A percentile compares a stretch with the other conserved stretches of the same genome.
Evolutionary conservation across 192 early-diverging fungal species (phyloP).

Genomic region (Linnemannia exigua): DNA sequence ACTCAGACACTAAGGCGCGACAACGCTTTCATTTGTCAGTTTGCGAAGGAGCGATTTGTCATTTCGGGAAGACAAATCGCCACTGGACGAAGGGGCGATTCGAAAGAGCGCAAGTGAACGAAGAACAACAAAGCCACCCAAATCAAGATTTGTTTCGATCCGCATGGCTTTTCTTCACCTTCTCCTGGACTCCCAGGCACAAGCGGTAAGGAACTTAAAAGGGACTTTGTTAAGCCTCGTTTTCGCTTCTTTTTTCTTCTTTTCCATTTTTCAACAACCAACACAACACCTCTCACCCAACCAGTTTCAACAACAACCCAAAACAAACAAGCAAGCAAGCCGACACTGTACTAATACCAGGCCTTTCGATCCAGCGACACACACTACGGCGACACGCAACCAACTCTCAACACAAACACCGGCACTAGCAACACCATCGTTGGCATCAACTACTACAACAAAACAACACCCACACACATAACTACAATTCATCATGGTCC

Average conservation of each 20-base stretch:
- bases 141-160: background rate
- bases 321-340: background rate
- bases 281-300: background rate
- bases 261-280: background rate
- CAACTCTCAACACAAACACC: background rate
- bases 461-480: too few relatives aligned
- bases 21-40: conserved; percentile 2
- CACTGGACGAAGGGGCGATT: background rate
- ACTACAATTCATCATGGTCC: conserved; percentile 28
- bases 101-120: background rate
- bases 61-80: background rate
- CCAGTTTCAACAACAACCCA: background rate
- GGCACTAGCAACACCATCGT: background rate
- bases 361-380: background rate
- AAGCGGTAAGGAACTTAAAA: background rate
- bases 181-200: background rate
- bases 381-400: background rate
- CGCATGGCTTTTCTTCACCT: background rate
- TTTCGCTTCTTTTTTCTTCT: background rate
- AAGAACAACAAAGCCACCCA: background rate
- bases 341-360: background rate
- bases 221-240: background rate
- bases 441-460: too few relatives aligned
- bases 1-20: background rate
- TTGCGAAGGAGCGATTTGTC: conserved; percentile 2